Conservation (phyloP, 495 filamentous ascomycete species). For the Talaromyces borbonicus region DNA sequence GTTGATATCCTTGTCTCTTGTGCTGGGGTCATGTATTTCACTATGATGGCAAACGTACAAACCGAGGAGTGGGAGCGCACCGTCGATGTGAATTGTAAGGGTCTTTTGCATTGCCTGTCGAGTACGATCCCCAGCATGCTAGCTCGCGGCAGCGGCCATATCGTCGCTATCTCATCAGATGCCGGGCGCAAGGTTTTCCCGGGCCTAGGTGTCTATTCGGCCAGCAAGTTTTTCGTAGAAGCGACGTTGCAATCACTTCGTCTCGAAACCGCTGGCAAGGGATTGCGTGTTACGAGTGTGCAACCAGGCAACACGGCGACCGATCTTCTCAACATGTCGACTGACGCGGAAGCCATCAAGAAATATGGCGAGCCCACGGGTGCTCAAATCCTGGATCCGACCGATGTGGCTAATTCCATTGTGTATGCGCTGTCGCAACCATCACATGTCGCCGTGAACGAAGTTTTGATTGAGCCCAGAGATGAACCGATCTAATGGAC, state of each 20-base stretch:
- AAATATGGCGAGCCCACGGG: constrained; percentile 58
- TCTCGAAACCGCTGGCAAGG: constrained; percentile 55
- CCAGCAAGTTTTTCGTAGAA: constrained; percentile 66
- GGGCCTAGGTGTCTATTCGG: constrained; percentile 61
- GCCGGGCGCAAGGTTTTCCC: constrained; percentile 64
- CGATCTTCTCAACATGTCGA: constrained; percentile 53
- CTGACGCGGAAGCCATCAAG: constrained; percentile 57
- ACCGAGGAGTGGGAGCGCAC: constrained; percentile 60
- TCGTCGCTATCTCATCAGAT: constrained; percentile 62
- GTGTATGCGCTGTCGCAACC: constrained; percentile 55
- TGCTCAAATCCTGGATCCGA: constrained; percentile 51
- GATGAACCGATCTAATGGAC: constrained; percentile 58
- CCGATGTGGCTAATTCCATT: constrained; percentile 55
- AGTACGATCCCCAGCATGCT: constrained; percentile 54
- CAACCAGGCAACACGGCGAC: constrained; percentile 61
- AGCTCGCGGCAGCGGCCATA: constrained; percentile 46
- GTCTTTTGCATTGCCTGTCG: constrained; percentile 51
- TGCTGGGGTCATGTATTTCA: constrained; percentile 68
- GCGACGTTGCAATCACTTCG: constrained; percentile 56
- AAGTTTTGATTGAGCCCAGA: constrained; percentile 60
- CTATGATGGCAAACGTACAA: constrained; percentile 58
- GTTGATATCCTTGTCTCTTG: constrained; percentile 59
- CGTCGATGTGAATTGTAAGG: constrained; percentile 65
- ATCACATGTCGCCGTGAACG: constrained; percentile 57
- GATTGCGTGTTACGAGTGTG: constrained; percentile 52